phyloP scores from a whole-genome alignment of 2,329 filamentous ascomycete genomes.

The Beauveria sp. region DNA sequence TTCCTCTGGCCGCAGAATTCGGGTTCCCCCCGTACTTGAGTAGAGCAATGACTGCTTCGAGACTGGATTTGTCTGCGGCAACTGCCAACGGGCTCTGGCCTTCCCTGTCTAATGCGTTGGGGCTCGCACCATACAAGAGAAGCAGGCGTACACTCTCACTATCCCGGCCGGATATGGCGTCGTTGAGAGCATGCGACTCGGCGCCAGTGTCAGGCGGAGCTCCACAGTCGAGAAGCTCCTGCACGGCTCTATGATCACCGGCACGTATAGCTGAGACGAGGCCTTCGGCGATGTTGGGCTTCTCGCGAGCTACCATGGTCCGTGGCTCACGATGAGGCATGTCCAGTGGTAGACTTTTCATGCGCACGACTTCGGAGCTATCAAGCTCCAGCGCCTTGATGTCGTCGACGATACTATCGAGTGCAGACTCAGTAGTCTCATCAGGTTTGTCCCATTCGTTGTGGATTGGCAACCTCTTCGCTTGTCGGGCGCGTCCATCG shows the following conservation, averaged over 20 bases:
- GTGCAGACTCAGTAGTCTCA: neutral
- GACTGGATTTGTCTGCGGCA: slow-evolving; percentile 44
- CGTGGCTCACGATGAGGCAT: slow-evolving; percentile 4
- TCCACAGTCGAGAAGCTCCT: slow-evolving; percentile 49
- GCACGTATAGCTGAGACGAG: slow-evolving; percentile 1
- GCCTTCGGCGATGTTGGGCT: neutral
- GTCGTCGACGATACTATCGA: neutral
- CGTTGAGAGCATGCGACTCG: slow-evolving; percentile 42
- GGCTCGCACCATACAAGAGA: slow-evolving; percentile 48
- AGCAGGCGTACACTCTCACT: slow-evolving; percentile 46
- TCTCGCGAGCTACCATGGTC: neutral
- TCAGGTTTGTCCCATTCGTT: neutral
- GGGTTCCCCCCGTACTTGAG: slow-evolving; percentile 58
- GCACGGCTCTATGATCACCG: neutral
- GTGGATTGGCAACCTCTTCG: neutral
- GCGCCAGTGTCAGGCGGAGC: slow-evolving; percentile 41
- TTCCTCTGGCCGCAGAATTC: slow-evolving; percentile 41
- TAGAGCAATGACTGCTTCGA: slow-evolving; percentile 50
- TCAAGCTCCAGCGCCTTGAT: neutral
- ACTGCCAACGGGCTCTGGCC: slow-evolving; percentile 44
- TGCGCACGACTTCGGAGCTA: neutral
- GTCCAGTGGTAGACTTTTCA: neutral
- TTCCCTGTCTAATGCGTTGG: slow-evolving; percentile 42
- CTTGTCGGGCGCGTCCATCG: neutral
- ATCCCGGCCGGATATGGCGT: slow-evolving; percentile 44